Evolutionary conservation across 208 protist genomes (phyloP).

Genomic region (Leishmania arabica): DNA sequence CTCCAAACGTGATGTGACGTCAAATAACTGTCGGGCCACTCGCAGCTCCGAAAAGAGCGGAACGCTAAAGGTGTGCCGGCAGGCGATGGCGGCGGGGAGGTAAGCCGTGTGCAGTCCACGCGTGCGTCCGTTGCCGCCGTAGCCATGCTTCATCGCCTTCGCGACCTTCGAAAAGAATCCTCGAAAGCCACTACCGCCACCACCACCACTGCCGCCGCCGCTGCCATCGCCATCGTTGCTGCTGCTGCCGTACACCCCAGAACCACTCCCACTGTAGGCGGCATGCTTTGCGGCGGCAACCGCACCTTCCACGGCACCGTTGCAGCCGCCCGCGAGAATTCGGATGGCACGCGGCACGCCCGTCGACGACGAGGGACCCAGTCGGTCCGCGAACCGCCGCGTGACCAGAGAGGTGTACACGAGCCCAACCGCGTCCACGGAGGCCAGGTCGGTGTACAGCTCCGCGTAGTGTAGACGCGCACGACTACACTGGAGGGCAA

Average conservation of each 20-base stretch:
- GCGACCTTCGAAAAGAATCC: constrained; percentile 66
- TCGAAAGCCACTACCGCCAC: constrained; percentile 30
- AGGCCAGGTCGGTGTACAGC: constrained; percentile 45
- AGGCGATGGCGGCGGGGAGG: constrained; percentile 27
- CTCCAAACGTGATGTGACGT: constrained; percentile 5
- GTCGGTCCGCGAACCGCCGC: constrained; percentile 21
- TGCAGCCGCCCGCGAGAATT: constrained; percentile 20
- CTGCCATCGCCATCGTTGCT: constrained; percentile 4
- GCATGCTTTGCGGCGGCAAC: not conserved
- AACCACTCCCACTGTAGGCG: not conserved
- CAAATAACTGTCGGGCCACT: constrained; percentile 1
- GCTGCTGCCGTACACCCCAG: not conserved
- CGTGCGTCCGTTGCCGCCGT: not conserved
- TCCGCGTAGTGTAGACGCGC: constrained; percentile 43
- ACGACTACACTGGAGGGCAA: constrained; percentile 20
- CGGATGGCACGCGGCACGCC: constrained; percentile 8
- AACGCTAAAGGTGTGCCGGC: constrained; percentile 19
- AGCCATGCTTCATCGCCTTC: constrained; percentile 47
- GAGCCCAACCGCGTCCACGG: constrained; percentile 16
- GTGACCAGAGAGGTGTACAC: constrained; percentile 19
- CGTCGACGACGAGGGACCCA: not conserved
- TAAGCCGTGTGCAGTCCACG: constrained; percentile 26
- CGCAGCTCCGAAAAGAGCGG: constrained; percentile 13
- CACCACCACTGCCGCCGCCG: constrained; percentile 3
- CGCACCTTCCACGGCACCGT: not conserved